phyloP scores from a whole-genome alignment of 352 stramenopile genomes.

The Phytophthora rubi region DNA sequence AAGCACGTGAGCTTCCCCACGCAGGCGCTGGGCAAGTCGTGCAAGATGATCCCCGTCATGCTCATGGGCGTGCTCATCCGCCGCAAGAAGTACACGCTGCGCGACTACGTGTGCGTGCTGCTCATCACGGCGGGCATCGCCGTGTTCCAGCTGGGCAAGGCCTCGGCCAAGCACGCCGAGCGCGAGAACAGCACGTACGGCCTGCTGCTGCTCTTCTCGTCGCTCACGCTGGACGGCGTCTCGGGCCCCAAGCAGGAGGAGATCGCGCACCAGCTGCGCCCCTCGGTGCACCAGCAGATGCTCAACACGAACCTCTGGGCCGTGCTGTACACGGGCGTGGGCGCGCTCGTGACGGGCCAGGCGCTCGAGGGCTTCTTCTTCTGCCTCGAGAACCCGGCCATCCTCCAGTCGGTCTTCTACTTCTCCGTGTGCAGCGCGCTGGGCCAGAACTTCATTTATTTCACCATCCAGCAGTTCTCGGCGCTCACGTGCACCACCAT shows the following conservation, averaged over 20 bases:
- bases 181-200: slow-evolving; percentile 92
- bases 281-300: slow-evolving; percentile 91
- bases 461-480: slow-evolving; percentile 98
- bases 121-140: slow-evolving; percentile 92
- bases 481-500: slow-evolving; percentile 99
- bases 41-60: slow-evolving; percentile 99
- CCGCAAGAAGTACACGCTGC: slow-evolving; percentile 90
- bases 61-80: slow-evolving; percentile 93
- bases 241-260: slow-evolving; percentile 97
- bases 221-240: slow-evolving; percentile 95
- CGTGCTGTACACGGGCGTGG: slow-evolving; percentile 83
- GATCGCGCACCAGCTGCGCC: slow-evolving; percentile 73
- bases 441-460: slow-evolving; percentile 99
- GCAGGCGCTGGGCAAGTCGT: slow-evolving; percentile 98
- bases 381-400: slow-evolving; percentile 84
- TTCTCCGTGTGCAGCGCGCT: slow-evolving; percentile 96
- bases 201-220: slow-evolving; percentile 89
- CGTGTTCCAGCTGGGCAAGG: slow-evolving; percentile 90
- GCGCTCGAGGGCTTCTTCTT: slow-evolving; percentile 75
- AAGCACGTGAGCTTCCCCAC: slow-evolving; percentile 98
- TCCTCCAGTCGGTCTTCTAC: slow-evolving; percentile 89
- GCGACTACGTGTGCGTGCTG: slow-evolving; percentile 91
- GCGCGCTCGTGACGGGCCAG: slow-evolving; percentile 79
- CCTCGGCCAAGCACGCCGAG: slow-evolving; percentile 67
- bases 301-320: slow-evolving; percentile 92